A percentile compares a stretch with the other conserved stretches of the same genome.
Evolutionary conservation across 345 rosid species (phyloP).

Genomic region (Moricandia arvensis): DNA sequence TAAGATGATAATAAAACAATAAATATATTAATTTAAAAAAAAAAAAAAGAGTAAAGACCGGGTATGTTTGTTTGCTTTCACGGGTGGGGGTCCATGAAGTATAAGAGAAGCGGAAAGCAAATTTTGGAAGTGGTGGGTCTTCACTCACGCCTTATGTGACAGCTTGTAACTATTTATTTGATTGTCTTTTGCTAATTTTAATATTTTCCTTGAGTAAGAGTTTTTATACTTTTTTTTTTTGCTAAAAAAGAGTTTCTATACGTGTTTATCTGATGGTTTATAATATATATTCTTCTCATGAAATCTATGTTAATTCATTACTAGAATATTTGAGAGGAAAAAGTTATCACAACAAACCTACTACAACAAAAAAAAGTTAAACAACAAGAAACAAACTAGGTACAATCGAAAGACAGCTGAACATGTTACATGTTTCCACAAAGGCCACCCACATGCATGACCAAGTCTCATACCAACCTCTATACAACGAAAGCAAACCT

Average conservation of each 20-base stretch:
- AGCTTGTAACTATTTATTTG: not conserved
- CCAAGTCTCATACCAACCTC: slow-evolving; percentile 5
- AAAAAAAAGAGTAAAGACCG: slow-evolving; percentile 12
- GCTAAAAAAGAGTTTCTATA: not conserved
- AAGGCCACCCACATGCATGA: slow-evolving; percentile 2
- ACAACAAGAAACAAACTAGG: not conserved
- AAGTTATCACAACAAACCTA: not conserved
- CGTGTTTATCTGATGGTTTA: not conserved
- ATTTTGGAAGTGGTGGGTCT: slow-evolving; percentile 35
- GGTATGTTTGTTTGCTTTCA: slow-evolving; percentile 32
- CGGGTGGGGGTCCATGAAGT: slow-evolving; percentile 40
- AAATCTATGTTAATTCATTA: not conserved
- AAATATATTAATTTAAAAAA: not conserved
- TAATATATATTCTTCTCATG: not conserved
- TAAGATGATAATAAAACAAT: slow-evolving; percentile 3
- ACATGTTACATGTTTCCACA: slow-evolving; percentile 10
- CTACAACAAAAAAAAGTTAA: not conserved
- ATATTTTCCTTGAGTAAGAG: not conserved
- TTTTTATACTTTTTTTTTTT: no score
- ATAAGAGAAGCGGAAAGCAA: slow-evolving; percentile 32
- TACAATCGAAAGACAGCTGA: slow-evolving; percentile 7
- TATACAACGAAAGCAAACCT: not conserved
- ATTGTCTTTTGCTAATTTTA: not conserved
- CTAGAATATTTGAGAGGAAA: not conserved
- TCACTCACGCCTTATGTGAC: slow-evolving; percentile 31